Conservation (phyloP, 371 early-diverging fungal species). For the Paraphysoderma sedebokerense region DNA sequence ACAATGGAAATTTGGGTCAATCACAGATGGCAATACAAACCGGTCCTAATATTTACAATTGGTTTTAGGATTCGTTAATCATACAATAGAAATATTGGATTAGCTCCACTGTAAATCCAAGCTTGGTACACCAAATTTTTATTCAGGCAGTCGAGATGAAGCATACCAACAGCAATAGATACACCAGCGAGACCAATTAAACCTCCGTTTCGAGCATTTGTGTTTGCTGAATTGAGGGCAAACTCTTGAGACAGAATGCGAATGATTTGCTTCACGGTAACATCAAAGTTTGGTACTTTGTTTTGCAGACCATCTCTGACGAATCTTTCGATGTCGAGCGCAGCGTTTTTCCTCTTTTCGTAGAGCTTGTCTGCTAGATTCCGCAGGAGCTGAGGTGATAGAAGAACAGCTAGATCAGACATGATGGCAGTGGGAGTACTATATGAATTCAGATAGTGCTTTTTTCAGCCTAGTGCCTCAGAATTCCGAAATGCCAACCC, state of each 20-base stretch:
- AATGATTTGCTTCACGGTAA: conserved; percentile 35
- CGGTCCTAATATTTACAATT: too few species aligned
- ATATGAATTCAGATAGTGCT: too few species aligned
- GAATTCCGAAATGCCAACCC: too few species aligned
- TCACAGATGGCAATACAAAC: too few species aligned
- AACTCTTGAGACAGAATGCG: conserved; percentile 49
- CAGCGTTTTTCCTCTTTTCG: conserved; percentile 74
- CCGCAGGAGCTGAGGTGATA: conserved; percentile 5
- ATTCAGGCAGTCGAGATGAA: too few species aligned
- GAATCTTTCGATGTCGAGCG: conserved; percentile 70
- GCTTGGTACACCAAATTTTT: too few species aligned
- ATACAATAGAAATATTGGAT: too few species aligned
- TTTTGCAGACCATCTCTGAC: conserved; percentile 5
- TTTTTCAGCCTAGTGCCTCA: too few species aligned
- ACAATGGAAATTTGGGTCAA: conserved; percentile 4
- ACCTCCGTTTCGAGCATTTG: conserved; percentile 78
- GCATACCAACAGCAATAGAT: conserved; percentile 65
- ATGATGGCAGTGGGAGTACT: too few species aligned
- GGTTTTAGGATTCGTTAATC: too few species aligned
- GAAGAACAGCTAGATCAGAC: too few species aligned
- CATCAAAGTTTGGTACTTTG: not conserved
- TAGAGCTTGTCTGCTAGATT: conserved; percentile 71
- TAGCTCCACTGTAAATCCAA: too few species aligned
- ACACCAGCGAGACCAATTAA: conserved; percentile 76
- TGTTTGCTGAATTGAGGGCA: conserved; percentile 52